Base-by-base conservation (phyloP, 169 alveolate genomes). In the Plasmodium relictum region DNA sequence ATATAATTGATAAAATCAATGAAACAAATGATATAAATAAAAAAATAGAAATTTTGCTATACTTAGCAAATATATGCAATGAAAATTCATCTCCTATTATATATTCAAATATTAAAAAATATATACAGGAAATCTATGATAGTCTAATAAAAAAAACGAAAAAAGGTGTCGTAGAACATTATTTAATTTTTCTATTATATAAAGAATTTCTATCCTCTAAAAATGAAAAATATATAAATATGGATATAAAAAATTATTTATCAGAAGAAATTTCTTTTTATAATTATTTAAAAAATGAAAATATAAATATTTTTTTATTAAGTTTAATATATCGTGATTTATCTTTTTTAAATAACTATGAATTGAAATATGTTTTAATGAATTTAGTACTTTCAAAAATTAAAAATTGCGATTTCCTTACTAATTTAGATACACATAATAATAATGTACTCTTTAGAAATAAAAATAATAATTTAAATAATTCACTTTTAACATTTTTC, bases 321-420 rank as follows among this genome's bases (percentile, higher is more conserved):
- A 86, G 92, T 50, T 86, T 86, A 61, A 86, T 86, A 58, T 86
- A 86, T 71, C 86, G 92, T 16, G 92, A 86, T 45, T 86, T 86
- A 31, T 86, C 92, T 3, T 86, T 86, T 71, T 18, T 86, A 14
- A 86, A 86, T 24, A 62, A 86, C 58, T 59, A 50, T 39, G 78
- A 71, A 58, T 48, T 56, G 16, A 86, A 86, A 63, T 86, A 65
- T 39, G 92, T 86, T 50, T 45, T 72, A 31, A 71, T 86, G 87
- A 86, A 86, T 86, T 58, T 86, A 10, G 92, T 69, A 7, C 70
- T 70, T 72, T 69, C 92, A 39, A 86, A 86, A 71, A 70, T 86
- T 18, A 86, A 62, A 44, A 62, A 6, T 56, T 59, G 76, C 2
- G 73, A 70, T 26, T 58, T 71, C 41, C 70, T 58, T 65, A 12